A percentile compares a stretch with the other conserved stretches of the same genome.
Evolutionary conservation across 768 basidiomycete species (phyloP).

Genomic region (Tephrocybe sp.): DNA sequence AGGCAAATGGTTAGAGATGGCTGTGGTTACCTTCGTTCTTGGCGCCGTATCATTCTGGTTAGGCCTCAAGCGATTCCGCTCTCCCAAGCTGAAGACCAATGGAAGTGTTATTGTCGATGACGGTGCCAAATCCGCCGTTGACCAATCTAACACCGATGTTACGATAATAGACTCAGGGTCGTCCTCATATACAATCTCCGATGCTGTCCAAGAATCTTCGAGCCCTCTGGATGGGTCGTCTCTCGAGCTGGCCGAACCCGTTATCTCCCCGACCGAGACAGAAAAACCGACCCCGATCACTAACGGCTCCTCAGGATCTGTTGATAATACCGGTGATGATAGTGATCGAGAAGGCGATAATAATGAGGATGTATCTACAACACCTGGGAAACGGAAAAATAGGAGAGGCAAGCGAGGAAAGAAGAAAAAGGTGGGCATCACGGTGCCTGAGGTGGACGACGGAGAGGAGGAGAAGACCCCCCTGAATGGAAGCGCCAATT

Average conservation of each 20-base stretch:
- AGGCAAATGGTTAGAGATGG: conserved; percentile 23
- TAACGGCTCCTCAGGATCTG: conserved; percentile 6
- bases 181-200: conserved; percentile 9
- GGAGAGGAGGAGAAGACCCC: conserved; percentile 30
- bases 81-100: conserved; percentile 2
- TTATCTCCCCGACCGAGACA: not conserved
- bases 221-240: not conserved
- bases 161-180: not conserved
- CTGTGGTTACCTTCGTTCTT: conserved; percentile 24
- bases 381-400: conserved; percentile 45
- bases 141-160: conserved; percentile 2
- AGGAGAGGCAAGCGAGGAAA: conserved; percentile 54
- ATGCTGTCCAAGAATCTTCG: not conserved
- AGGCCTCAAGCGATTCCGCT: conserved; percentile 22
- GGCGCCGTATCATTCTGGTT: conserved; percentile 32
- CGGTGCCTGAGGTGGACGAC: conserved; percentile 36
- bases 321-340: conserved; percentile 50
- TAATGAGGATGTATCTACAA: conserved; percentile 32
- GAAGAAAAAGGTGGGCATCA: conserved; percentile 46
- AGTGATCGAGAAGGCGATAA: conserved; percentile 50
- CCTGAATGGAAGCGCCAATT: conserved; percentile 21
- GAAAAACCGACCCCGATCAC: not conserved
- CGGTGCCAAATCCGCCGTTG: not conserved
- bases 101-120: conserved; percentile 1
- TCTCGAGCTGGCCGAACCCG: too few relatives aligned